A percentile compares a stretch with the other conserved stretches of the same genome.
phyloP scores from a whole-genome alignment of 768 basidiomycete species.

The Rhodosporidiobolus sp. region DNA sequence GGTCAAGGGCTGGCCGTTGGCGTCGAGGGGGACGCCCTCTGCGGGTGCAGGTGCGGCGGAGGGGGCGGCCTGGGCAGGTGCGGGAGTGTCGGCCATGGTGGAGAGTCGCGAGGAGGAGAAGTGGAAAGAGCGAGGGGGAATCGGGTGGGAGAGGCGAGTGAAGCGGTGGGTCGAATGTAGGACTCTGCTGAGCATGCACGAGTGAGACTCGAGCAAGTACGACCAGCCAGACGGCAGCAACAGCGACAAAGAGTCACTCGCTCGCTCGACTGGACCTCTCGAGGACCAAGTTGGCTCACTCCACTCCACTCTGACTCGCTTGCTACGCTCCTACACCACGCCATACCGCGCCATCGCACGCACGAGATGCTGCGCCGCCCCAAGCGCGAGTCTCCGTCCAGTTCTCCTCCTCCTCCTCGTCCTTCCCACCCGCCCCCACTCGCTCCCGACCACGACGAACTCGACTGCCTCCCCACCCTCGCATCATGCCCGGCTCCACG shows the following conservation, averaged over 20 bases:
- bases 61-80: background rate
- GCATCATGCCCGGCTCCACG: background rate
- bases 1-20: slow-evolving; percentile 20
- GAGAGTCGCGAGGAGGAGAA: background rate
- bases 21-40: slow-evolving; percentile 14
- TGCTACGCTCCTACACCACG: background rate
- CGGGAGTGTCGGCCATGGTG: background rate
- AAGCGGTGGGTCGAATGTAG: background rate
- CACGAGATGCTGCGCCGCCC: background rate
- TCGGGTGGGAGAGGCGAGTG: background rate
- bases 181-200: slow-evolving; percentile 1
- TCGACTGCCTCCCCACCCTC: slow-evolving; percentile 5
- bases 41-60: background rate
- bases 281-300: background rate
- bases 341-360: background rate
- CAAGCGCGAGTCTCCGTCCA: slow-evolving; percentile 3
- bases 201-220: background rate
- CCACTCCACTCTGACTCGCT: background rate
- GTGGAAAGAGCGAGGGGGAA: background rate
- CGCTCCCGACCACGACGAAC: slow-evolving; percentile 3
- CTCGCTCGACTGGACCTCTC: background rate
- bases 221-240: too few species aligned
- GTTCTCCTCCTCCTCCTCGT: background rate
- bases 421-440: background rate
- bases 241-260: background rate